Evolutionary conservation across 192 early-diverging fungal genomes (phyloP).

Genomic region (Fimicolochytrium jonesii): DNA sequence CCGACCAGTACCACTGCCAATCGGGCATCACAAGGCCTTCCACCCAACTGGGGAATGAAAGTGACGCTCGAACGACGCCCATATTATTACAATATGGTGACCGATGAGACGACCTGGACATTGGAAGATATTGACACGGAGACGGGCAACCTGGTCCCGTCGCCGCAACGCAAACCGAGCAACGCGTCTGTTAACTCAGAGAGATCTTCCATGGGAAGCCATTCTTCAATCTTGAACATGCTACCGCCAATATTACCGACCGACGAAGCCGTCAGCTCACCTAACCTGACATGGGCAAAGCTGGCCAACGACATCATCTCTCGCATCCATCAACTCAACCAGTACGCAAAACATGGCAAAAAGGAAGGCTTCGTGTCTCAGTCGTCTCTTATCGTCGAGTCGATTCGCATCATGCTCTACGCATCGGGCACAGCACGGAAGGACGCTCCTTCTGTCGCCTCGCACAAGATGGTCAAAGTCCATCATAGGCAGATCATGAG

Average conservation of each 20-base stretch:
- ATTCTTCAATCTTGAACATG: not conserved
- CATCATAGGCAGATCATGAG: constrained; percentile 74
- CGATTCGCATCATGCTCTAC: constrained; percentile 49
- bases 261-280: not conserved
- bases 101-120: constrained; percentile 59
- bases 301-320: constrained; percentile 39
- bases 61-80: constrained; percentile 49
- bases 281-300: constrained; percentile 30
- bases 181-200: constrained; percentile 3
- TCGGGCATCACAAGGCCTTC: constrained; percentile 20
- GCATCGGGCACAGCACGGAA: constrained; percentile 39
- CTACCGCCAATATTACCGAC: not conserved
- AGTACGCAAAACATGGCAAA: constrained; percentile 30
- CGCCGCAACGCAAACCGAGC: constrained; percentile 16
- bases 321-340: constrained; percentile 34
- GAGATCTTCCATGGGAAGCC: not conserved
- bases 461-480: constrained; percentile 57
- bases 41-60: constrained; percentile 61
- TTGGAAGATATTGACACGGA: constrained; percentile 39
- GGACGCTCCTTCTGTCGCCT: constrained; percentile 28
- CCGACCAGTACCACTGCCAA: too few species aligned
- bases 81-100: constrained; percentile 68
- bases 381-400: constrained; percentile 41
- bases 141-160: constrained; percentile 41
- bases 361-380: constrained; percentile 42